Base-by-base conservation (phyloP, 495 filamentous ascomycete species). In the Penicillium argentinense region DNA sequence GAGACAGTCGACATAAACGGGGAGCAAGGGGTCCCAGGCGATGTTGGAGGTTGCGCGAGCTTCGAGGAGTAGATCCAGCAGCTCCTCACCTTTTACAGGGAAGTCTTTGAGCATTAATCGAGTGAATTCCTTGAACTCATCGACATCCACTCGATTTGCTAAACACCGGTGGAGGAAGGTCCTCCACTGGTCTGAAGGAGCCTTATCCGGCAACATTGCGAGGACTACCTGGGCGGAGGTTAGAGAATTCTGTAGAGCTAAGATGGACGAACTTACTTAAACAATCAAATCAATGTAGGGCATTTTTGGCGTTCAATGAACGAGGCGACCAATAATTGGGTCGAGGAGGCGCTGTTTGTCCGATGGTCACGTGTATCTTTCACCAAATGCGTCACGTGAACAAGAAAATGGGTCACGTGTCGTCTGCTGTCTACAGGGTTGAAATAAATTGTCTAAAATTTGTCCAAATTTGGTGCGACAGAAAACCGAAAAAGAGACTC, bases 1-100 rank as follows among this genome's bases (percentile, higher is more conserved):
- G 21, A 90, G 72, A 11, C 72, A 72, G 59, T 85, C 73, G 23
- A 86, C 61, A 65, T 90, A 91, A 14, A 77, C 68, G 4, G 76
- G 72, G 17, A 86, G 63, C 33, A 86, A 73, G 17, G 82, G 82
- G 51, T 90, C 86, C 64, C 85, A 77, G 47, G 67, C 68, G 54
- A 75, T 60, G 26, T 56, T 65, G 39, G 75, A 75, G 21, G 60
- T 57, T 11, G 63, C 58, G 19, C 75, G 75, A 2, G 81, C 79
- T 18, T 73, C 74, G 5, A 89, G 66, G 23, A 84, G 71, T 3
- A 86, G 56, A 45, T 85, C 78, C 45, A 85, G 74, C 32, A 89
- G 69, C 34, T 70, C 45, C 11, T 52, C 34, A 39, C 72, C 66
- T 5, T 63, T 49, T 8, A 75, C 46, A 1, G 67, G 67, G 9